Evolutionary conservation across 139 green algal species (phyloP), one percentile per base, ranked within the genome.

Genomic region (Chlorella sp.): DNA sequence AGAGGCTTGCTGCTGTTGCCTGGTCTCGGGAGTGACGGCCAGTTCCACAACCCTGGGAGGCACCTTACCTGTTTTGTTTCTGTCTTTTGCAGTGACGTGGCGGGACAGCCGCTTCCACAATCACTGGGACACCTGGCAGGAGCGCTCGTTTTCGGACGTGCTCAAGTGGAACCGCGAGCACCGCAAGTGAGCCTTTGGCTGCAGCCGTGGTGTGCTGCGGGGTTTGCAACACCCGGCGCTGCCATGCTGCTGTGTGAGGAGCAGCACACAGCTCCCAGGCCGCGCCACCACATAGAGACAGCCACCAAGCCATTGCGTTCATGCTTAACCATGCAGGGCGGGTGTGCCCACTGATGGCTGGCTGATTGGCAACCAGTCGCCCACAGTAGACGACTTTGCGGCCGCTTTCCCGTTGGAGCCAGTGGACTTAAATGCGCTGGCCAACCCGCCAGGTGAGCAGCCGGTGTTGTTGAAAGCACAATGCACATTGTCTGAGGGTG

Each of bases 121-220:
- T 38, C 85, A 81, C 13, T 91, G 88, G 88, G 17, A 38, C 17
- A 85, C 80, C 13, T 91, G 78, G 76, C 75, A 90, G 87, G 88
- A 92, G 26, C 65, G 70, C 30, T 56, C 28, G 22, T 73, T 87
- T 1, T 24, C 2, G 0, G 88, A 90, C 34, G 73, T 90, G 43
- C 30, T 85, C 4, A 43, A 56, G 8, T 92, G 85, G 82, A 62
- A 65, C 19, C 41, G 80, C 7, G 78, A 87, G 67, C 48, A 80
- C 8, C 13, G 77, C 40, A 60, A 83, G 77, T 78, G 72, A 40
- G 72, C 26, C 3, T 36, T 13, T 32, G 60, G 3, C n/a, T 43
- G 14, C 30, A 34, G 4, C 34, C 26, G 4, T 28, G 28, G n/a
- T 73, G 9, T 73, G 32, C 20, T 73, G 65, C 5, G 14, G 28